These are phyloP conservation scores for Phyllosticta paracitricarpa DNA, from an alignment of 2,329 filamentous ascomycete species.

Conservation along the genomic window DNA sequence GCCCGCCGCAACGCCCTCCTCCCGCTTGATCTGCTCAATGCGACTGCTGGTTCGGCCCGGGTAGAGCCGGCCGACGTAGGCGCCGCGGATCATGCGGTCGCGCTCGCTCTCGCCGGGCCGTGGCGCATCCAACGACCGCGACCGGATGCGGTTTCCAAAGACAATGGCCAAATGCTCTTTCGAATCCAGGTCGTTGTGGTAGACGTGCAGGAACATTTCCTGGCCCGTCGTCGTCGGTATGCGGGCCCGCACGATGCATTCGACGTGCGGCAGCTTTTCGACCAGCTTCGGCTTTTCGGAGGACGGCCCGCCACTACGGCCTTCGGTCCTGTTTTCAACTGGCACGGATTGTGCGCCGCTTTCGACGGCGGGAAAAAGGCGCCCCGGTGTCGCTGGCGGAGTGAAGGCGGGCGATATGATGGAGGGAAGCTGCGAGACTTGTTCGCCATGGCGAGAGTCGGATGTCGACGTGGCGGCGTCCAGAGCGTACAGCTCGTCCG, in stretches of 20 bases:
- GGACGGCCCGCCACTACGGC: neutral
- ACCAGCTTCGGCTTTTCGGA: constrained; percentile 54
- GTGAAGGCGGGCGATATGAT: constrained; percentile 39
- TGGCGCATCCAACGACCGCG: constrained; percentile 57
- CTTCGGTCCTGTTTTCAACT: constrained; percentile 26
- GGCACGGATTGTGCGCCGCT: constrained; percentile 32
- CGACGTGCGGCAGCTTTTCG: constrained; percentile 68
- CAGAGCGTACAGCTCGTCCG: constrained; percentile 1
- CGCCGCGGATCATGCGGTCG: constrained; percentile 87
- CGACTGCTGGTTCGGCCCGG: constrained; percentile 74
- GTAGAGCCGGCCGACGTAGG: constrained; percentile 79
- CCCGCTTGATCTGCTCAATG: constrained; percentile 39
- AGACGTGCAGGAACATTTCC: constrained; percentile 95
- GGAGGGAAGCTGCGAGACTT: constrained; percentile 27
- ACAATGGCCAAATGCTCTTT: constrained; percentile 98
- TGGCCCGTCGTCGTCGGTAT: constrained; percentile 87
- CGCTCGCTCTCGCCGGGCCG: constrained; percentile 72
- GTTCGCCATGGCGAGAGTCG: neutral
- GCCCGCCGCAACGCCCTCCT: neutral
- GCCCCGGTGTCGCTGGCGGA: constrained; percentile 20
- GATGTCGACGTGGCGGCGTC: neutral
- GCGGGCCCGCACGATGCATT: constrained; percentile 85
- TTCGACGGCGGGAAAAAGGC: constrained; percentile 20
- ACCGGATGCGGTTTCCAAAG: constrained; percentile 77
- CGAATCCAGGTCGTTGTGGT: constrained; percentile 82